Evolutionary conservation across 2,329 filamentous ascomycete genomes (phyloP).

Genomic region (Fusarium coffeatum): DNA sequence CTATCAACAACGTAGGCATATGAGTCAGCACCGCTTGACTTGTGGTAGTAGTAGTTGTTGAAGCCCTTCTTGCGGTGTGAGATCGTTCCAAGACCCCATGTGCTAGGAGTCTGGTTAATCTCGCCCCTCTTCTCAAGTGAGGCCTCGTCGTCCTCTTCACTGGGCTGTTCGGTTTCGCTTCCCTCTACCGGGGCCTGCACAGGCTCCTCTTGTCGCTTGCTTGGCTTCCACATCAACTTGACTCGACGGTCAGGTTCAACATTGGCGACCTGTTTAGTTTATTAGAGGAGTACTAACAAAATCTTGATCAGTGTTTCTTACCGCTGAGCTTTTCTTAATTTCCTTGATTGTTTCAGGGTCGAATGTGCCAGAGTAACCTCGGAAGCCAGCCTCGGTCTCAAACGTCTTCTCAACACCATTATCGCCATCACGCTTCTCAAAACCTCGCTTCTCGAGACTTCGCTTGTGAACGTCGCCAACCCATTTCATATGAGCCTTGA

Average conservation of each 20-base stretch:
- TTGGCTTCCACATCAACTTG: slow-evolving; percentile 32
- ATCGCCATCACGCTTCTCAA: slow-evolving; percentile 58
- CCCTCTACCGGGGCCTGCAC: neutral
- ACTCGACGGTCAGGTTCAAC: slow-evolving; percentile 49
- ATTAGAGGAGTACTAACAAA: neutral
- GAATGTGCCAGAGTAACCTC: slow-evolving; percentile 60
- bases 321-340: slow-evolving; percentile 57
- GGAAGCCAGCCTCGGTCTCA: slow-evolving; percentile 47
- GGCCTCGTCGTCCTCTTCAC: neutral
- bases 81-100: slow-evolving; percentile 51
- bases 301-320: slow-evolving; percentile 42
- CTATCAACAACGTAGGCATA: slow-evolving; percentile 74
- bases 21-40: slow-evolving; percentile 57
- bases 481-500: slow-evolving; percentile 61
- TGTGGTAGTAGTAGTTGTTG: slow-evolving; percentile 62
- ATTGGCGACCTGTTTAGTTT: slow-evolving; percentile 39
- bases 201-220: slow-evolving; percentile 18
- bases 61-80: slow-evolving; percentile 47
- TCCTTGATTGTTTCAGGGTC: slow-evolving; percentile 54
- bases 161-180: neutral
- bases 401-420: slow-evolving; percentile 51
- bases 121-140: slow-evolving; percentile 42
- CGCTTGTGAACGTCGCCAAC: slow-evolving; percentile 65
- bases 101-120: slow-evolving; percentile 45
- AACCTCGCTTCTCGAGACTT: slow-evolving; percentile 59